phyloP scores from a whole-genome alignment of 202 grass and related monocot genomes.

The Elaeis oleifera region DNA sequence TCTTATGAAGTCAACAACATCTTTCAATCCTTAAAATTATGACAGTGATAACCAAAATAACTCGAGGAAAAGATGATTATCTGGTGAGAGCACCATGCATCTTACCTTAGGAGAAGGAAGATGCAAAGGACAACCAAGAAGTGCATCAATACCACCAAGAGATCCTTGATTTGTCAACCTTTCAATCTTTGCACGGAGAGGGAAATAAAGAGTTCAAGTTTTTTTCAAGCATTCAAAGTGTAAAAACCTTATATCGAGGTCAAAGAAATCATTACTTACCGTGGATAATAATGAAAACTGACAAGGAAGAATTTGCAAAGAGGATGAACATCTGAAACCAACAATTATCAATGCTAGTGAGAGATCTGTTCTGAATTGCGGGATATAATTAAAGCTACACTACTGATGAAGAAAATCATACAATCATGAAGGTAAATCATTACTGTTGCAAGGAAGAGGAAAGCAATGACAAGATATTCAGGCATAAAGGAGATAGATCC shows the following conservation, averaged over 20 bases:
- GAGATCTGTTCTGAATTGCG: background rate
- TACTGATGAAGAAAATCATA: conserved; percentile 22
- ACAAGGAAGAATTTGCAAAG: conserved; percentile 57
- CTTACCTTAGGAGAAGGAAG: conserved; percentile 81
- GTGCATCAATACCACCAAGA: conserved; percentile 84
- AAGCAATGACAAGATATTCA: conserved; percentile 74
- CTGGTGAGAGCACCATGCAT: conserved; percentile 12
- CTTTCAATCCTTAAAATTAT: background rate
- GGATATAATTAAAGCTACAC: background rate
- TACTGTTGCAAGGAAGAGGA: conserved; percentile 53
- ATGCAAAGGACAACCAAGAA: conserved; percentile 82
- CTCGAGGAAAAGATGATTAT: conserved; percentile 3
- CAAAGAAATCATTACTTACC: conserved; percentile 45
- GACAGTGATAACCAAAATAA: background rate
- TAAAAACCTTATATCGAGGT: background rate
- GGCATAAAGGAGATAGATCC: conserved; percentile 66
- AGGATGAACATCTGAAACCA: conserved; percentile 49
- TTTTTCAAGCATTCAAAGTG: too few relatives aligned
- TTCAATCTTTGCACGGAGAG: conserved; percentile 40
- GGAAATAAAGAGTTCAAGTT: background rate
- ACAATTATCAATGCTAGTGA: background rate
- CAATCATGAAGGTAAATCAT: conserved; percentile 24
- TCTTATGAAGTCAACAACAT: background rate
- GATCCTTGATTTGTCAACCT: conserved; percentile 66
- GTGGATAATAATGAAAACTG: conserved; percentile 63